These are phyloP conservation scores for Liriodendron chinense DNA, from an alignment of 164 flowering plant species.

Conservation along the genomic window DNA sequence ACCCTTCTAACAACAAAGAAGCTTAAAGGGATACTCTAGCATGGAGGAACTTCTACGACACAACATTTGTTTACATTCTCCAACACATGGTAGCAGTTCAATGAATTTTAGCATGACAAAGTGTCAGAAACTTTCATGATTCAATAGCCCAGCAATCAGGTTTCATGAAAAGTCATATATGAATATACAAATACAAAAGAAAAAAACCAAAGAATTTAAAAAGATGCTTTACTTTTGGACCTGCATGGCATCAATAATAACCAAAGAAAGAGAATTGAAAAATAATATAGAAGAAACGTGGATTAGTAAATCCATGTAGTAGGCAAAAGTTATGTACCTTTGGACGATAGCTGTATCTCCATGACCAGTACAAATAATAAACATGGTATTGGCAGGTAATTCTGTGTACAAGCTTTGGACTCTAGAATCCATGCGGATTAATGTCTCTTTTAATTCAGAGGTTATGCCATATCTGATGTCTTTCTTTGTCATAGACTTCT, in stretches of 20 bases:
- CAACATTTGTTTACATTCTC: too few species aligned
- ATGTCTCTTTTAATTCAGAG: constrained; percentile 59
- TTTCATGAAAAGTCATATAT: too few species aligned
- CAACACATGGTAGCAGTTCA: too few species aligned
- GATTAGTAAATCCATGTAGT: background rate
- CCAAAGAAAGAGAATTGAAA: background rate
- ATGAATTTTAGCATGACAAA: too few species aligned
- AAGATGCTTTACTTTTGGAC: too few species aligned
- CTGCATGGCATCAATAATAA: background rate
- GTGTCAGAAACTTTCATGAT: too few species aligned
- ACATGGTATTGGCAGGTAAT: constrained; percentile 77
- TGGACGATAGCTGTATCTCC: constrained; percentile 81
- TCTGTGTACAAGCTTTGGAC: constrained; percentile 43
- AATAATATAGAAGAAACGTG: background rate
- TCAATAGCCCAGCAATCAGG: too few species aligned
- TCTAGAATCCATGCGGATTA: constrained; percentile 54
- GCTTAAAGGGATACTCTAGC: too few species aligned
- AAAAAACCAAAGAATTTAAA: too few species aligned
- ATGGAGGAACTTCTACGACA: too few species aligned
- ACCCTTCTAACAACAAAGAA: too few species aligned
- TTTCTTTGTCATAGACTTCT: constrained; percentile 34
- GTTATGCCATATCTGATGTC: constrained; percentile 28
- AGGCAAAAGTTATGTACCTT: constrained; percentile 41
- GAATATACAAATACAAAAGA: too few species aligned
- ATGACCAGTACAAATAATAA: constrained; percentile 90